These are phyloP conservation scores for Myrica gale DNA, from an alignment of 306 rosid species.

Conservation along the genomic window DNA sequence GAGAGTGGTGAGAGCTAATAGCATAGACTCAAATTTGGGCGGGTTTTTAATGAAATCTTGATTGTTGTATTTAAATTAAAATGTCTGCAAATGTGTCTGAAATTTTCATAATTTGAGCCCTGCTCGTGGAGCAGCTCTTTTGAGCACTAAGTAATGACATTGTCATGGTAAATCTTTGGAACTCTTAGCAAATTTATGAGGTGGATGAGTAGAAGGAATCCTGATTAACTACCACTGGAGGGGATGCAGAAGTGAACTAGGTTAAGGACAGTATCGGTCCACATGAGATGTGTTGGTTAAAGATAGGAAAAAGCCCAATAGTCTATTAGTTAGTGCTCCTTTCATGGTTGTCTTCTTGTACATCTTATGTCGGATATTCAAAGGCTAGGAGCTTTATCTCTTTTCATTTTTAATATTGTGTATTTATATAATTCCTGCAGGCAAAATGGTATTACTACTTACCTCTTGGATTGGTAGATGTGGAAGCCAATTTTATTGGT, in stretches of 20 bases:
- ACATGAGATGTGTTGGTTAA: slow-evolving; percentile 2
- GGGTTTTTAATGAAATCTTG: not conserved
- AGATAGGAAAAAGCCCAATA: not conserved
- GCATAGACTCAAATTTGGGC: not conserved
- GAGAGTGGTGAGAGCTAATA: not conserved
- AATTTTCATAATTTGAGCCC: slow-evolving; percentile 1
- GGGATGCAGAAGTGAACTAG: not conserved
- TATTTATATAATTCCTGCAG: slow-evolving; percentile 39
- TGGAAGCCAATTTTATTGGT: slow-evolving; percentile 97
- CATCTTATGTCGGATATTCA: not conserved
- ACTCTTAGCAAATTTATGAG: not conserved
- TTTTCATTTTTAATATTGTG: not conserved
- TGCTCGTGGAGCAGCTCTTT: not conserved
- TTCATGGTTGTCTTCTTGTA: not conserved
- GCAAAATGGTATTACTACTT: slow-evolving; percentile 85
- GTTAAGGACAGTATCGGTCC: not conserved
- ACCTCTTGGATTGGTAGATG: slow-evolving; percentile 83
- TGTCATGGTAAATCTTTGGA: not conserved
- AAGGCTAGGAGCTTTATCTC: slow-evolving; percentile 12
- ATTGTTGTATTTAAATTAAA: not conserved
- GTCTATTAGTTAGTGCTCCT: slow-evolving; percentile 7
- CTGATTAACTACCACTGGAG: not conserved
- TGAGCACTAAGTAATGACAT: not conserved
- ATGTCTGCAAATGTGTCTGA: not conserved
- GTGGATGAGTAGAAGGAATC: not conserved